A percentile compares a stretch with the other conserved stretches of the same genome.
phyloP scores from a whole-genome alignment of 2,329 filamentous ascomycete genomes.

The Aspergillus awamori region DNA sequence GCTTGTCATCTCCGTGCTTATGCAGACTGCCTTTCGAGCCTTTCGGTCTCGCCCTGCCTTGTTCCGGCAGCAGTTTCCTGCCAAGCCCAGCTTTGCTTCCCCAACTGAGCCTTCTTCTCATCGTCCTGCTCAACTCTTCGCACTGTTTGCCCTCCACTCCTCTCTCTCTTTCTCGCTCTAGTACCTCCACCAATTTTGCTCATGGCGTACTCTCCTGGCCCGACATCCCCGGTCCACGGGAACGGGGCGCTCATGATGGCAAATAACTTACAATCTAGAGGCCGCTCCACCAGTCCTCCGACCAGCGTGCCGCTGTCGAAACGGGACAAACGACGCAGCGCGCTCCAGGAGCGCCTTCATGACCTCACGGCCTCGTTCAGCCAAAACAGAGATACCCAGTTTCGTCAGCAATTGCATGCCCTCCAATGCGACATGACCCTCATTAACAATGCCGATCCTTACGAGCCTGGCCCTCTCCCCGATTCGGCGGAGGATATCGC shows the following conservation, averaged over 20 bases:
- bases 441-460: slow-evolving; percentile 82
- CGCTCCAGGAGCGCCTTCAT: slow-evolving; percentile 76
- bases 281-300: slow-evolving; percentile 37
- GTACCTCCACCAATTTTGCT: slow-evolving; percentile 11
- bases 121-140: background rate
- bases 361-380: slow-evolving; percentile 77
- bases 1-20: slow-evolving; percentile 4
- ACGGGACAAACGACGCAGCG: slow-evolving; percentile 84
- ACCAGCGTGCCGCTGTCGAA: slow-evolving; percentile 65
- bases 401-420: slow-evolving; percentile 85
- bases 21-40: slow-evolving; percentile 1
- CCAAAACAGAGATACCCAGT: slow-evolving; percentile 78
- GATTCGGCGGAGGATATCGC: slow-evolving; percentile 67
- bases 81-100: background rate
- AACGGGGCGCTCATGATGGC: slow-evolving; percentile 22
- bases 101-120: background rate
- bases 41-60: background rate
- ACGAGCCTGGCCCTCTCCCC: slow-evolving; percentile 69
- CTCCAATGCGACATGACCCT: slow-evolving; percentile 89
- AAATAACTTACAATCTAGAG: slow-evolving; percentile 27
- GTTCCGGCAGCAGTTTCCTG: background rate
- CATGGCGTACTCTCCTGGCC: slow-evolving; percentile 47
- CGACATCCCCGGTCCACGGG: slow-evolving; percentile 34
- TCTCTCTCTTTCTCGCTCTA: slow-evolving; percentile 10
- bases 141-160: slow-evolving; percentile 8